Evolutionary conservation across 176 grass and related monocot genomes (phyloP), one percentile per base, ranked within the genome.

Genomic region (Zoysia japonica): DNA sequence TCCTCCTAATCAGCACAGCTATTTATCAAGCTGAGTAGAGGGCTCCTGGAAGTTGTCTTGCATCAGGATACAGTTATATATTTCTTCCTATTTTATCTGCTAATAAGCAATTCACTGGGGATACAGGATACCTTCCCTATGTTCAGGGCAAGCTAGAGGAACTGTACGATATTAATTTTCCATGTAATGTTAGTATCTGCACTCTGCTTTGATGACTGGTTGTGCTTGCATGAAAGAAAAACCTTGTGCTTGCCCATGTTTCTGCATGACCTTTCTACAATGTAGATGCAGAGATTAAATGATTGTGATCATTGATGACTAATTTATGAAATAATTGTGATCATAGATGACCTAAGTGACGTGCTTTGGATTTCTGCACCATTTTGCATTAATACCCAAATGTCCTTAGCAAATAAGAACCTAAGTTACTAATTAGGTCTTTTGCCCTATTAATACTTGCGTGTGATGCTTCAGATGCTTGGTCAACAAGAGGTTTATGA

Each of bases 401-500:
- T 20, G 16, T 3, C 16, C 67, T 55, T 28, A 38, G 9, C 42
- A 83, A 62, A 17, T 65, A 36, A 47, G 42, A 12, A 4, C 63
- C 48, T 51, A 17, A 9, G 7, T 41, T 55, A 54, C 16, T 65
- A 36, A 38, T 48, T 11, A 67, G 47, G 9, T 48, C 5, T 47
- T 44, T n/a, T 56, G 19, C n/a, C 56, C 37, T 75, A 9, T 36
- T 55, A 50, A 51, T 36, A 35, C 5, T 16, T 68, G 5, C 11
- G 11, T 66, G 47, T 74, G 36, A 67, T 76, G 48, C 63, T 62
- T 50, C 72, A 92, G 93, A 59, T 96, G 93, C 80, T 88, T 92
- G 84, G 84, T 97, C 68, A 97, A 88, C 70, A 93, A 93, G 78
- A 97, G 85, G 57, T 97, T 87, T 70, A 71, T 97, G 65, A 97